Percentiles rank a stretch among this genome's conserved stretches.
These are phyloP conservation scores for Aurinia saxatilis DNA, from an alignment of 345 rosid genomes.

Conservation along the genomic window DNA sequence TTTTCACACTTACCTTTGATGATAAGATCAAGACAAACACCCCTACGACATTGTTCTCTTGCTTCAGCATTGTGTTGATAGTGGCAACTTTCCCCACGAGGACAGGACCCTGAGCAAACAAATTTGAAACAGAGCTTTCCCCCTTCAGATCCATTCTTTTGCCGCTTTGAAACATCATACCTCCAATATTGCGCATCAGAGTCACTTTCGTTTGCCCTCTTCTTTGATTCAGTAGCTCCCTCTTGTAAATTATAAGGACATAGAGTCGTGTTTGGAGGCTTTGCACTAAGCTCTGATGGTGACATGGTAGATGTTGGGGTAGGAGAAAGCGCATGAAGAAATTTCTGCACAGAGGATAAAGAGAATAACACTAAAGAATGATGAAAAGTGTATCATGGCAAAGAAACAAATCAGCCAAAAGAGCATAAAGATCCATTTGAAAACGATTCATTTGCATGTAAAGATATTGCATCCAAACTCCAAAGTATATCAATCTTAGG, in stretches of 20 bases:
- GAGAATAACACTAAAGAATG: neutral
- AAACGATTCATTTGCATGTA: neutral
- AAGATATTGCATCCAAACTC: neutral
- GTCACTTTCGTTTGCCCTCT: conserved; percentile 40
- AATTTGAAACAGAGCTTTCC: conserved; percentile 74
- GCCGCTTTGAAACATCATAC: conserved; percentile 80
- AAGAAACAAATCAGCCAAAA: neutral
- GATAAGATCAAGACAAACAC: conserved; percentile 91
- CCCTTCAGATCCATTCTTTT: conserved; percentile 54
- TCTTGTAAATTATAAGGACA: conserved; percentile 53
- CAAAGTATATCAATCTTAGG: neutral
- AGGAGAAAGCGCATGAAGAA: conserved; percentile 86
- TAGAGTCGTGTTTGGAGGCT: conserved; percentile 59
- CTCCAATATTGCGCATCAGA: conserved; percentile 88
- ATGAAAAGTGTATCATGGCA: neutral
- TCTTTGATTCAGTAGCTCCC: conserved; percentile 45
- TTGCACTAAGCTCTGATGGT: conserved; percentile 59
- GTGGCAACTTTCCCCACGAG: conserved; percentile 62
- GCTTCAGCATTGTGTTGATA: conserved; percentile 69
- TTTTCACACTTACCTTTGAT: conserved; percentile 89
- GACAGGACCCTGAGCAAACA: conserved; percentile 79
- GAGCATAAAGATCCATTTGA: neutral
- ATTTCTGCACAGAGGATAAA: conserved; percentile 50
- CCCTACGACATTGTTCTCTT: conserved; percentile 73
- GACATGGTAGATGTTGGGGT: conserved; percentile 75